These are phyloP conservation scores for Acacia pycnantha DNA, from an alignment of 331 rosid genomes.

Conservation along the genomic window DNA sequence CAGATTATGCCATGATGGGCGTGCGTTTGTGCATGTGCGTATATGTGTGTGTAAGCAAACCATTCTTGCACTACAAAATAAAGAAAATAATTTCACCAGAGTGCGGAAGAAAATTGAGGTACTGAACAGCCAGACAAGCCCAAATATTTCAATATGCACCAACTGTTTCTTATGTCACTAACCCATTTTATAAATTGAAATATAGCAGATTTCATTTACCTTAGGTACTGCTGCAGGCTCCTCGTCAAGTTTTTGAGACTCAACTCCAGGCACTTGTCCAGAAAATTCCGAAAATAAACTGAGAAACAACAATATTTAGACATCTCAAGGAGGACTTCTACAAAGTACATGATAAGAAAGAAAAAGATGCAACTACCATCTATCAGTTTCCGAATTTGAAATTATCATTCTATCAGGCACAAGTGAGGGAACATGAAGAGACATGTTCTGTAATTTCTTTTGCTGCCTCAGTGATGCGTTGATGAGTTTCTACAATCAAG, in stretches of 20 bases:
- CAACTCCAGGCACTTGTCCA: conserved; percentile 39
- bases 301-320: conserved; percentile 26
- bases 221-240: conserved; percentile 62
- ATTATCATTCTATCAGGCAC: conserved; percentile 45
- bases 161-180: not conserved
- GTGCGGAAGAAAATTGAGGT: not conserved
- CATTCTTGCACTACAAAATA: not conserved
- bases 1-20: not conserved
- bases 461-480: conserved; percentile 71
- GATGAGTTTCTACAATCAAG: conserved; percentile 61
- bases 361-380: conserved; percentile 42
- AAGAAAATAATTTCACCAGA: not conserved
- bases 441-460: conserved; percentile 78
- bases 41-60: too few species aligned
- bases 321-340: conserved; percentile 6
- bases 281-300: conserved; percentile 64
- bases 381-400: conserved; percentile 47
- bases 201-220: conserved; percentile 37
- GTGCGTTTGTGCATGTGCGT: not conserved
- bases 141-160: not conserved
- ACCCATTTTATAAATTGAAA: not conserved
- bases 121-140: not conserved
- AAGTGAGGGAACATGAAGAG: conserved; percentile 50
- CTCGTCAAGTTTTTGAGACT: conserved; percentile 48
- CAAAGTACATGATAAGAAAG: not conserved